Percentiles rank a stretch among this genome's conserved stretches.
These are phyloP conservation scores for Lycium barbarum DNA, from an alignment of 257 asterid genomes.

Conservation along the genomic window DNA sequence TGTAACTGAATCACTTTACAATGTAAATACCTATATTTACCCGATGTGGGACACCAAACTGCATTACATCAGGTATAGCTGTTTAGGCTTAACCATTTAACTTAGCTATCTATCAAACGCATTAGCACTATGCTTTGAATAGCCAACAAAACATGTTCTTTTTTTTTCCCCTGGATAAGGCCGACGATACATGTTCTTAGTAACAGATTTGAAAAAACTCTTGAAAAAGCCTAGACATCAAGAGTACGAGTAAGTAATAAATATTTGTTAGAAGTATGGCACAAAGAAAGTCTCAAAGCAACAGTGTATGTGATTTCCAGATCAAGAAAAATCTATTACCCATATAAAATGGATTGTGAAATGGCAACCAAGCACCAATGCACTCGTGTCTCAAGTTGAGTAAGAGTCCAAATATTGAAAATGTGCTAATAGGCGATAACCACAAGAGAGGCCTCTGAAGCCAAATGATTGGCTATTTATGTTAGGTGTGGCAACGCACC, in stretches of 20 bases:
- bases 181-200: too few relatives aligned
- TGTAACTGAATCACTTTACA: constrained; percentile 6
- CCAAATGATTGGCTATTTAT: too few relatives aligned
- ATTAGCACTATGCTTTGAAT: too few relatives aligned
- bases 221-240: background rate
- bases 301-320: background rate
- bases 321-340: background rate
- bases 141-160: too few relatives aligned
- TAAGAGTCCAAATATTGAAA: too few relatives aligned
- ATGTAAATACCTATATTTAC: background rate
- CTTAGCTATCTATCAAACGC: too few relatives aligned
- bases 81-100: background rate
- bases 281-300: background rate
- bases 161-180: too few relatives aligned
- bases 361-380: background rate
- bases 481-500: background rate
- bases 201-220: too few relatives aligned
- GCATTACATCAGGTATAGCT: background rate
- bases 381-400: background rate
- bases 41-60: background rate
- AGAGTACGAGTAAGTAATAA: too few relatives aligned
- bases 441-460: too few relatives aligned
- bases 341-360: background rate
- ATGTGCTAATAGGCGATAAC: too few relatives aligned
- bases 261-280: background rate